These are phyloP conservation scores for Knoxdaviesia capensis DNA, from an alignment of 2,329 filamentous ascomycete genomes.

Conservation along the genomic window DNA sequence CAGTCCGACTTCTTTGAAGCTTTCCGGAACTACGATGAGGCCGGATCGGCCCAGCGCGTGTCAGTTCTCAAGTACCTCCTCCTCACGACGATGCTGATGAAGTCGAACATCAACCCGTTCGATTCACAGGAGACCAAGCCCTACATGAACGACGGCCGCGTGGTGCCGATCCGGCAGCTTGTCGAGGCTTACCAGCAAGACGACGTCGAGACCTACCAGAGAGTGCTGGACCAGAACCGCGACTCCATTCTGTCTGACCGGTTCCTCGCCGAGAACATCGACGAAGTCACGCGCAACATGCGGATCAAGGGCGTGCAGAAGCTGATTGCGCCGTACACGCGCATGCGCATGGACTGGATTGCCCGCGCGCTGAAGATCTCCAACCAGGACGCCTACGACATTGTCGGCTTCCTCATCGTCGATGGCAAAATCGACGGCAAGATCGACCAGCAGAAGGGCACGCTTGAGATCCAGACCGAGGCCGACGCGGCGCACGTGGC, in stretches of 20 bases:
- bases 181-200: constrained; percentile 94
- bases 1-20: constrained; percentile 98
- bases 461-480: constrained; percentile 57
- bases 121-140: constrained; percentile 98
- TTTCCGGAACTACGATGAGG: constrained; percentile 97
- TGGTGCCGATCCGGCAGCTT: constrained; percentile 90
- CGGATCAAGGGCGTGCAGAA: constrained; percentile 88
- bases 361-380: constrained; percentile 75
- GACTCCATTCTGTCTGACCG: constrained; percentile 67
- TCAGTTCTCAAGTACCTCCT: constrained; percentile 96
- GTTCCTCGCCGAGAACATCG: constrained; percentile 97
- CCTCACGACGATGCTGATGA: constrained; percentile 94
- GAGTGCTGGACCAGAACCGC: constrained; percentile 66
- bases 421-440: constrained; percentile 72
- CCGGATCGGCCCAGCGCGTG: constrained; percentile 84
- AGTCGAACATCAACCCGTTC: constrained; percentile 95
- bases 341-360: constrained; percentile 76
- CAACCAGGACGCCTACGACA: constrained; percentile 76
- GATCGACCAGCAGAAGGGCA: constrained; percentile 76
- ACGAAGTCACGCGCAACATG: constrained; percentile 96
- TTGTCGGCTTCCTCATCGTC: constrained; percentile 83
- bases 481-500: constrained; percentile 55
- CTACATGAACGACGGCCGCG: constrained; percentile 87
- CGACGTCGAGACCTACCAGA: constrained; percentile 82
- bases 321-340: constrained; percentile 83